A percentile compares a stretch with the other conserved stretches of the same genome.
phyloP scores from a whole-genome alignment of 2,329 filamentous ascomycete species.

The Scytalidium lignicola region DNA sequence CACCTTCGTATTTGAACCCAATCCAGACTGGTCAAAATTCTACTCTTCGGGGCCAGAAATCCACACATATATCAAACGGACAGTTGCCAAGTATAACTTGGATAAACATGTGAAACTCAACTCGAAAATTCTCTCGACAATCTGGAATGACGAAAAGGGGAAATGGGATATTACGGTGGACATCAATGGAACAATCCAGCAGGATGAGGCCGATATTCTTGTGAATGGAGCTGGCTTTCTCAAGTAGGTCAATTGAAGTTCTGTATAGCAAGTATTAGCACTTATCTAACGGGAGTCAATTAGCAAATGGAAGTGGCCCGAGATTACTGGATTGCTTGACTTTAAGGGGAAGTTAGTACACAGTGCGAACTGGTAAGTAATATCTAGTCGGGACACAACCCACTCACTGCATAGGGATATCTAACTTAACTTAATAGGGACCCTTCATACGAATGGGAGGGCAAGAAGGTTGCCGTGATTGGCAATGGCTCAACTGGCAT shows the following conservation, averaged over 20 bases:
- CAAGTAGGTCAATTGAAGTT: constrained; percentile 24
- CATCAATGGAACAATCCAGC: constrained; percentile 18
- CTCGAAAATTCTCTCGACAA: constrained; percentile 42
- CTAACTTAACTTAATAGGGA: constrained; percentile 14
- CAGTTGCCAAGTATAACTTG: constrained; percentile 46
- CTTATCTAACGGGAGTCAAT: constrained; percentile 52
- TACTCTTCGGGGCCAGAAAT: constrained; percentile 56
- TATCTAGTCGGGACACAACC: neutral
- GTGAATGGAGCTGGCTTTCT: constrained; percentile 5
- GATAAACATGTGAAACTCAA: constrained; percentile 53
- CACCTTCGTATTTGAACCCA: constrained; percentile 53
- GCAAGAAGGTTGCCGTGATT: constrained; percentile 27
- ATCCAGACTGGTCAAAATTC: constrained; percentile 48
- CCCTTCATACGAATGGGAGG: constrained; percentile 15
- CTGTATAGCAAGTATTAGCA: neutral
- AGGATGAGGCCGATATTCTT: constrained; percentile 13
- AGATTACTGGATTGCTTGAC: constrained; percentile 37
- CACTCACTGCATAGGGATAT: neutral
- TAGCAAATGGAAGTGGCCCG: constrained; percentile 39
- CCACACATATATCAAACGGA: constrained; percentile 42
- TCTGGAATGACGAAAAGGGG: constrained; percentile 44
- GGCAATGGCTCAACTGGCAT: constrained; percentile 30
- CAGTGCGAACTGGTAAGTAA: constrained; percentile 31
- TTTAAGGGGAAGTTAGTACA: constrained; percentile 41
- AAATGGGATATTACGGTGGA: constrained; percentile 46